These are phyloP conservation scores for Globisporangium okanoganense DNA, from an alignment of 352 stramenopile genomes.

Conservation along the genomic window DNA sequence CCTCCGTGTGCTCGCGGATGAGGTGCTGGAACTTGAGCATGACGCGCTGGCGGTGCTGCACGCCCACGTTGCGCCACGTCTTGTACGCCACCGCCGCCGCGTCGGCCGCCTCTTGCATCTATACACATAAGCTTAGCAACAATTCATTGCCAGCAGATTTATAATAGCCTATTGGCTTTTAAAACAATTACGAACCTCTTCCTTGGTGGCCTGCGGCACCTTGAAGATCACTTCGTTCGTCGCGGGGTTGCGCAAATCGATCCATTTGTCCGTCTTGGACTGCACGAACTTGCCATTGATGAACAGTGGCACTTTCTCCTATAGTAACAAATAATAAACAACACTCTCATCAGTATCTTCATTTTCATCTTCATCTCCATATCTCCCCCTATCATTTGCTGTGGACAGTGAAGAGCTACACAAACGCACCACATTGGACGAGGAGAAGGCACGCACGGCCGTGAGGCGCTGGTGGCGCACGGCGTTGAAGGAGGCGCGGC, in stretches of 20 bases:
- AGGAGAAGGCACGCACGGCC: slow-evolving; percentile 40
- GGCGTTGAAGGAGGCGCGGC: slow-evolving; percentile 16
- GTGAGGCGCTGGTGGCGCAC: slow-evolving; percentile 10
- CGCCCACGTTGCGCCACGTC: slow-evolving; percentile 91
- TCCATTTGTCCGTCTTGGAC: slow-evolving; percentile 90
- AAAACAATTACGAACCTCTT: slow-evolving; percentile 38
- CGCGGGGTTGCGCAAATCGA: slow-evolving; percentile 90
- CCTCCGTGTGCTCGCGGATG: slow-evolving; percentile 93
- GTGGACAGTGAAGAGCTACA: too few species aligned
- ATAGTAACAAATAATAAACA: not conserved
- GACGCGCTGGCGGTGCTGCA: slow-evolving; percentile 92
- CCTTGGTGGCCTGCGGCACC: slow-evolving; percentile 83
- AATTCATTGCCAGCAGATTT: not conserved
- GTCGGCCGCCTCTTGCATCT: slow-evolving; percentile 86
- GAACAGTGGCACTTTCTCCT: slow-evolving; percentile 82
- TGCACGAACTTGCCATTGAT: slow-evolving; percentile 93
- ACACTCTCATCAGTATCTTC: not conserved
- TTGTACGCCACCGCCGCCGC: slow-evolving; percentile 84
- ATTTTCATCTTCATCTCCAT: not conserved
- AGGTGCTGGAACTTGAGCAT: slow-evolving; percentile 96
- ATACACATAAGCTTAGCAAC: slow-evolving; percentile 3
- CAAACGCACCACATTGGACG: slow-evolving; percentile 22
- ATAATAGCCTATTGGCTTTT: not conserved
- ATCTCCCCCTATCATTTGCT: too few species aligned
- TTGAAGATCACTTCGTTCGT: slow-evolving; percentile 87